Conservation (phyloP, 2,329 filamentous ascomycete genomes). For the Colletotrichum orchidophilum region DNA sequence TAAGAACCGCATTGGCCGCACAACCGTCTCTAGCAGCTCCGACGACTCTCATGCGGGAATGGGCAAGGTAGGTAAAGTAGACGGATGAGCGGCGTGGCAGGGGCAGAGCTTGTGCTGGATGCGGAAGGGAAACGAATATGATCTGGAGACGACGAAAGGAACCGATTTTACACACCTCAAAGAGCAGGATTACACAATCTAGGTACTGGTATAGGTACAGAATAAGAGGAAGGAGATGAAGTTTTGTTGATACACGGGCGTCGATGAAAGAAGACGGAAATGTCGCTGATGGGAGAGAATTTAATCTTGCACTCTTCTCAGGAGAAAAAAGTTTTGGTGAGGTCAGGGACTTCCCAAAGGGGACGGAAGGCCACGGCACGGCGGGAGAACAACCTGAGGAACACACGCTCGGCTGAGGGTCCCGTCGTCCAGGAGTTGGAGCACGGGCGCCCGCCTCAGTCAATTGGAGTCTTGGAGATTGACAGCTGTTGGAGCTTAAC, state of each 20-base stretch:
- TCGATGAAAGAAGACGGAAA: slow-evolving; percentile 6
- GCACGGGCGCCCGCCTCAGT: not conserved
- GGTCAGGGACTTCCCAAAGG: slow-evolving; percentile 20
- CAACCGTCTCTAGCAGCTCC: slow-evolving; percentile 3
- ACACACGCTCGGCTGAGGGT: not conserved
- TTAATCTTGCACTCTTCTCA: not conserved
- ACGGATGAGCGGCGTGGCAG: not conserved
- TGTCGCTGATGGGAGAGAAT: slow-evolving; percentile 21
- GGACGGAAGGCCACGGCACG: slow-evolving; percentile 5
- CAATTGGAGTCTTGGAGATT: not conserved
- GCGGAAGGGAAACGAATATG: not conserved
- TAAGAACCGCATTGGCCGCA: slow-evolving; percentile 2
- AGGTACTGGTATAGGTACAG: slow-evolving; percentile 32
- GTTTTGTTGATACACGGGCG: slow-evolving; percentile 39
- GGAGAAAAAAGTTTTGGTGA: slow-evolving; percentile 34
- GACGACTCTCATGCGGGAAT: slow-evolving; percentile 7
- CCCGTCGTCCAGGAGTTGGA: not conserved
- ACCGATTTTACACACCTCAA: slow-evolving; percentile 23
- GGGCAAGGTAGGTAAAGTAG: not conserved
- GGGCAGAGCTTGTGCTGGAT: not conserved
- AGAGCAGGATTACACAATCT: slow-evolving; percentile 28
- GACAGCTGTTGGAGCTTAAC: not conserved
- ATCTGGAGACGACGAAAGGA: slow-evolving; percentile 10
- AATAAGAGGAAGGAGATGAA: slow-evolving; percentile 51
- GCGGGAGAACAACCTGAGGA: slow-evolving; percentile 26